phyloP scores from a whole-genome alignment of 208 protist species.

The Leishmania guyanensis region DNA sequence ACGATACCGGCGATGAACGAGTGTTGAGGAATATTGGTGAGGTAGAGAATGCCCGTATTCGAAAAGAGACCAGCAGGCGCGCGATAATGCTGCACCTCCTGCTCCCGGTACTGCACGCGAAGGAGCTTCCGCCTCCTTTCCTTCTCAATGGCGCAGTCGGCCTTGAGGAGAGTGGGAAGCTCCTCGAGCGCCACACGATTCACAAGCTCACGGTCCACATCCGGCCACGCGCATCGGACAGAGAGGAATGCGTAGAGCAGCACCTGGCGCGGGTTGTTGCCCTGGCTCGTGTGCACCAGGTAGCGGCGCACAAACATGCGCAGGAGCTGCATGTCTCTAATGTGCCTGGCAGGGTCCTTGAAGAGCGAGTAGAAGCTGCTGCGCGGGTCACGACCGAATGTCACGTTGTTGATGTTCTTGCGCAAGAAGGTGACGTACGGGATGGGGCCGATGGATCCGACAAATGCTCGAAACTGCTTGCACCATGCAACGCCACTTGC shows the following conservation, averaged over 20 bases:
- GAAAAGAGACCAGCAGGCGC: conserved; percentile 50
- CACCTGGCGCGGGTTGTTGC: conserved; percentile 75
- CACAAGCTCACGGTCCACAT: conserved; percentile 60
- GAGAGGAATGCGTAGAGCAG: conserved; percentile 65
- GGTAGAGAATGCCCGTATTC: conserved; percentile 59
- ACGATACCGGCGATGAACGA: conserved; percentile 54
- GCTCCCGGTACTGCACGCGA: conserved; percentile 11
- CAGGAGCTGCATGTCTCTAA: conserved; percentile 80
- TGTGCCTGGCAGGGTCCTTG: conserved; percentile 36
- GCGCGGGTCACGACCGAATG: conserved; percentile 57
- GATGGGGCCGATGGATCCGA: conserved; percentile 43
- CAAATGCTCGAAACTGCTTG: neutral
- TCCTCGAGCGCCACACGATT: conserved; percentile 54
- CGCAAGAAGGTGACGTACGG: conserved; percentile 77
- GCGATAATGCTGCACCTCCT: conserved; percentile 31
- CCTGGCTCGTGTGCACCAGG: conserved; percentile 74
- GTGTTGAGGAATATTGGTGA: conserved; percentile 54
- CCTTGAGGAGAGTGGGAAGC: conserved; percentile 56
- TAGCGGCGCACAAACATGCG: conserved; percentile 85
- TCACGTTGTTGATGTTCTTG: conserved; percentile 63
- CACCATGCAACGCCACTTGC: neutral
- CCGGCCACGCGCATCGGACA: conserved; percentile 48
- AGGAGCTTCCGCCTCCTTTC: conserved; percentile 34
- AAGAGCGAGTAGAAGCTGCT: conserved; percentile 70
- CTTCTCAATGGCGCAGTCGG: conserved; percentile 45